A percentile compares a stretch with the other conserved stretches of the same genome.
Conservation (phyloP, 164 flowering plant genomes). For the Tinospora cordifolia region DNA sequence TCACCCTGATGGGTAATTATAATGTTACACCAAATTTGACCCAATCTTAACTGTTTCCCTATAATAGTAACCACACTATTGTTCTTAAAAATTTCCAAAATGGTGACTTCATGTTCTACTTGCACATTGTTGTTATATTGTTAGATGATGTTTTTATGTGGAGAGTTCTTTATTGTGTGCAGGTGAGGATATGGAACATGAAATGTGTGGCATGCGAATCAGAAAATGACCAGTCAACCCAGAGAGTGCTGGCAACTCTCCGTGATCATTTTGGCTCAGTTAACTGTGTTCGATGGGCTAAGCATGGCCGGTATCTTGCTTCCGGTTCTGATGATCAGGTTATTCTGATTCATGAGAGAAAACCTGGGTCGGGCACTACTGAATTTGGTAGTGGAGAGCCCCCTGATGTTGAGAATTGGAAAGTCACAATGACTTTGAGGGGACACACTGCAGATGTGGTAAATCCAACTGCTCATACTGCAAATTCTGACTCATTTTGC, state of each 20-base stretch:
- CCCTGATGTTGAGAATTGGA: constrained; percentile 98
- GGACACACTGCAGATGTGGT: constrained; percentile 99
- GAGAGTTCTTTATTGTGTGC: constrained; percentile 6
- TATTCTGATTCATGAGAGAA: constrained; percentile 84
- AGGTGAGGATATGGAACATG: constrained; percentile 99
- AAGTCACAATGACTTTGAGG: constrained; percentile 82
- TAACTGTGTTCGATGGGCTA: constrained; percentile 98
- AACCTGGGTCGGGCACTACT: constrained; percentile 98
- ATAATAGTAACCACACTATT: too few species aligned
- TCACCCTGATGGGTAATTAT: too few species aligned
- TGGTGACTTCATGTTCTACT: too few species aligned
- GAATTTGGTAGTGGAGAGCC: constrained; percentile 99
- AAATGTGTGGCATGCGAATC: constrained; percentile 56
- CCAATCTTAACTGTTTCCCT: too few species aligned
- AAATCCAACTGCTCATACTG: constrained; percentile 31
- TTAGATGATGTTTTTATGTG: neutral
- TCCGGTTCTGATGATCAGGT: constrained; percentile 99
- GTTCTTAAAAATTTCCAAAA: too few species aligned
- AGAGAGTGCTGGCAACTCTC: constrained; percentile 81
- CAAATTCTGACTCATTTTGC: neutral
- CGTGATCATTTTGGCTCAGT: constrained; percentile 99
- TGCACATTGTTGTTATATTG: neutral
- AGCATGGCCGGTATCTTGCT: constrained; percentile 82
- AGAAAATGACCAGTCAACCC: constrained; percentile 46
- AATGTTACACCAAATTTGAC: too few species aligned